Evolutionary conservation across 1,139 yeast genomes (phyloP), one percentile per base, ranked within the genome.

Genomic region (Geotrichum reessii): DNA sequence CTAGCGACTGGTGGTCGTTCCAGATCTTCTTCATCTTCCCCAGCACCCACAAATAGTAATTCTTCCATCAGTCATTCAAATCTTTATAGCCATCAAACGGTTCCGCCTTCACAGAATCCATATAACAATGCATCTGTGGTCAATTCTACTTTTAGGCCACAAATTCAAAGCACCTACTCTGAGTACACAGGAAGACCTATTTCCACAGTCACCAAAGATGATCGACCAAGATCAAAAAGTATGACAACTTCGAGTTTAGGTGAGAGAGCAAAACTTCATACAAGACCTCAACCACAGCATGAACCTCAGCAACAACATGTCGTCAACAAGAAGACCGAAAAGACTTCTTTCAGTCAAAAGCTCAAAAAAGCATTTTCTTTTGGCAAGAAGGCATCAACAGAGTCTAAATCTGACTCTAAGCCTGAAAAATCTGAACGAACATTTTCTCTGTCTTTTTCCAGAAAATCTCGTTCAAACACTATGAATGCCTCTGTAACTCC

Each of bases 281-380:
- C 50, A 9, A 46, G 33, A 51, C 51, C 46, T 19, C 56, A 44
- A 46, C 17, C 14, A 2, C 46, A 31, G n/a, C 51, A 46, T 31
- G 50, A 53, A 28, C 33, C 37, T n/a, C n/a, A n/a, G 14, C 53
- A 50, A 19, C 53, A 50, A 22, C 53, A 22, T n/a, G 42, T 37
- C 21, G 40, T 50, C 37, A 19, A 50, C 7, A 47, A 50, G 27
- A 37, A 50, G 22, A 46, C 52, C 31, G 57, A 47, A 48, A 55
- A 55, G 40, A 22, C 57, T 1, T 52, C 63, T 3, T 58, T 66
- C 47, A 62, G 65, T 2, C 60, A 63, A 8, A 61, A 62, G 53
- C 59, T 67, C 51, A 65, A 61, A 37, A 66, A 66, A 61, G 70
- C 67, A 3, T 65, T 67, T 44, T 55, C 68, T 3, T 66, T 67